Percentiles rank a stretch among this genome's conserved stretches.
phyloP scores from a whole-genome alignment of 83 land plant genomes.

The Diphasiastrum complanatum region DNA sequence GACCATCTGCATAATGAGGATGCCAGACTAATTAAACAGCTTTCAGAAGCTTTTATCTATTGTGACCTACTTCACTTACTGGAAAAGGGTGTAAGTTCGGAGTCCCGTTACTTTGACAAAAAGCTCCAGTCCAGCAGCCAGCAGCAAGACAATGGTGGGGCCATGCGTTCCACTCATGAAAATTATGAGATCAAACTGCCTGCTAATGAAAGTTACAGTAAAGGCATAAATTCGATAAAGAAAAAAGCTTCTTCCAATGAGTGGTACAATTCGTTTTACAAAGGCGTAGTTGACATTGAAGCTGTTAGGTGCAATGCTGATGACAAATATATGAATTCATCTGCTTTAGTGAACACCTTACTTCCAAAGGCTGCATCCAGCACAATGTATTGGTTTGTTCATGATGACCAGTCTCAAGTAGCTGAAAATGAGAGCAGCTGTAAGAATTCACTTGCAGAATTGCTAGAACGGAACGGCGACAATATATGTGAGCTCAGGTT shows the following conservation, averaged over 20 bases:
- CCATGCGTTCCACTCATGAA: too few species aligned
- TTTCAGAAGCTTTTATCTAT: slow-evolving; percentile 23
- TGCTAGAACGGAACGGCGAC: too few species aligned
- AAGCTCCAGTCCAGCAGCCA: too few species aligned
- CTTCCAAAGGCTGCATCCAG: slow-evolving; percentile 52
- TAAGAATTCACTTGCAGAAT: too few species aligned
- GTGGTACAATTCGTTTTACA: too few species aligned
- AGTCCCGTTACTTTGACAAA: slow-evolving; percentile 1
- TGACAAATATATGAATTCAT: not conserved
- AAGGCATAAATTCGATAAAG: too few species aligned
- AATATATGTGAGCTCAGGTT: too few species aligned
- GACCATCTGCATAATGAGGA: slow-evolving; percentile 72
- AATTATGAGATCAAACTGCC: too few species aligned
- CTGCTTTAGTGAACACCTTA: not conserved
- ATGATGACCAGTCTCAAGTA: slow-evolving; percentile 20
- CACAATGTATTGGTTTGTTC: slow-evolving; percentile 67
- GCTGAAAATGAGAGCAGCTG: too few species aligned
- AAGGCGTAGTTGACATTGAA: not conserved
- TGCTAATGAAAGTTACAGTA: too few species aligned
- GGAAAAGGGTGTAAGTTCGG: not conserved
- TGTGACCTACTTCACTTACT: not conserved
- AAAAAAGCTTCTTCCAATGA: too few species aligned
- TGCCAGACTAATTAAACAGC: slow-evolving; percentile 48
- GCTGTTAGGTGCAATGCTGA: not conserved
- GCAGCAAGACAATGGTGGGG: too few species aligned